Evolutionary conservation across 2,329 filamentous ascomycete species (phyloP).

Genomic region (Venturia carpophila): DNA sequence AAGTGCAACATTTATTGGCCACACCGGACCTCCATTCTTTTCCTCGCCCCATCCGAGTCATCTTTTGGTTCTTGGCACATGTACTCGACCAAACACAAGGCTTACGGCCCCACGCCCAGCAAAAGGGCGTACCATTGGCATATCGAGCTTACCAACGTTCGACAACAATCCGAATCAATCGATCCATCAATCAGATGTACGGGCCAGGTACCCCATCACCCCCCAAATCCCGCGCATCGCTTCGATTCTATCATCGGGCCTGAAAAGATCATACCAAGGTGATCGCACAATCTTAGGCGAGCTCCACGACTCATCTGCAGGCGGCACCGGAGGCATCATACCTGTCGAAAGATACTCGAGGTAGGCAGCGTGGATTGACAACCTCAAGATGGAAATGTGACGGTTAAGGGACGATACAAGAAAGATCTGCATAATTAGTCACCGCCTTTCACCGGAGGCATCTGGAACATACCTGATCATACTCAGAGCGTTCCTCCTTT

Average conservation of each 20-base stretch:
- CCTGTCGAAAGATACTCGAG: constrained; percentile 47
- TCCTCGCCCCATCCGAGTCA: too few species aligned
- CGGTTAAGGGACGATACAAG: constrained; percentile 56
- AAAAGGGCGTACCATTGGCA: neutral
- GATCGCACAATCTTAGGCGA: constrained; percentile 47
- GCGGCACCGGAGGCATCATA: constrained; percentile 22
- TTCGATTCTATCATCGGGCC: constrained; percentile 46
- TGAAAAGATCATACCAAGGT: constrained; percentile 52
- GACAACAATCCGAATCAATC: neutral
- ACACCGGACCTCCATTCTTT: too few species aligned
- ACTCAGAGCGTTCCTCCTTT: constrained; percentile 38
- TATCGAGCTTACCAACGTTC: neutral
- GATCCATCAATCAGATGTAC: neutral
- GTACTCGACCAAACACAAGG: too few species aligned
- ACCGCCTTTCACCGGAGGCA: neutral
- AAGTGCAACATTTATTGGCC: too few species aligned
- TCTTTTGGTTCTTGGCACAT: too few species aligned
- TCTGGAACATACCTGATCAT: constrained; percentile 45
- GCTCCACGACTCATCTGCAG: constrained; percentile 37
- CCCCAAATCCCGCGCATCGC: constrained; percentile 51
- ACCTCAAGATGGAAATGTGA: constrained; percentile 52
- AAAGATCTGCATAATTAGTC: constrained; percentile 35
- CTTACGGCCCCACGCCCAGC: too few species aligned
- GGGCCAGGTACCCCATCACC: constrained; percentile 46
- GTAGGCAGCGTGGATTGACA: constrained; percentile 50